phyloP scores from a whole-genome alignment of 2,329 filamentous ascomycete species.

The Cercospora sesami region DNA sequence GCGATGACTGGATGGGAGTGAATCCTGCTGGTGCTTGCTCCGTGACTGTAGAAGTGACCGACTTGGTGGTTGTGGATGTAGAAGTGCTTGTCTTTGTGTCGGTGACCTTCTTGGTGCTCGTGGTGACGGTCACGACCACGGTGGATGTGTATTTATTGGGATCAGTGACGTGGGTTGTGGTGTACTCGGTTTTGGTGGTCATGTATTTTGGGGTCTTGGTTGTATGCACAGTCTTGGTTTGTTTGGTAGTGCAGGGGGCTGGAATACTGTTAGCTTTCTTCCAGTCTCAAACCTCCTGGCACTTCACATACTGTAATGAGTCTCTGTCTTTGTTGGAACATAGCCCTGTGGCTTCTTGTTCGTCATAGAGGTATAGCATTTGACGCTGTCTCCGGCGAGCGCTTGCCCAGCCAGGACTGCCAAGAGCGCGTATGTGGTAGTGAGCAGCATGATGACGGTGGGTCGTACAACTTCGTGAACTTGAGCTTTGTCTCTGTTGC shows the following conservation, averaged over 20 bases:
- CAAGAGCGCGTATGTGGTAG: background rate
- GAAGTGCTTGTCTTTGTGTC: background rate
- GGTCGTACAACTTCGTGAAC: background rate
- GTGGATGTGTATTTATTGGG: background rate
- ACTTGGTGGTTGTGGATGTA: background rate
- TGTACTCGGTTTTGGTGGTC: background rate
- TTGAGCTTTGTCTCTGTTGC: background rate
- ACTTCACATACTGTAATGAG: background rate
- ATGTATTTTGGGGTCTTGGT: background rate
- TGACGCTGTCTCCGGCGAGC: background rate
- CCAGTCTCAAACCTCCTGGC: background rate
- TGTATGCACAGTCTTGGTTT: background rate
- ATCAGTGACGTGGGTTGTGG: background rate
- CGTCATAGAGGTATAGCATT: background rate
- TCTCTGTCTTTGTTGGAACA: background rate
- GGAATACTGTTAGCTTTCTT: background rate
- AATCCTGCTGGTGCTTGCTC: background rate
- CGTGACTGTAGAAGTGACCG: background rate
- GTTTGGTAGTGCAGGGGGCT: background rate
- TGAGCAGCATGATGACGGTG: background rate
- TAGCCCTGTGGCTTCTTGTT: background rate
- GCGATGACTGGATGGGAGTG: background rate
- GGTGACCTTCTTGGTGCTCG: background rate
- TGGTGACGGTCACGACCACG: background rate
- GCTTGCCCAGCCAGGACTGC: background rate